Base-by-base conservation (phyloP, 1,139 yeast species). In the Nakaseomyces uthaithaninus region DNA sequence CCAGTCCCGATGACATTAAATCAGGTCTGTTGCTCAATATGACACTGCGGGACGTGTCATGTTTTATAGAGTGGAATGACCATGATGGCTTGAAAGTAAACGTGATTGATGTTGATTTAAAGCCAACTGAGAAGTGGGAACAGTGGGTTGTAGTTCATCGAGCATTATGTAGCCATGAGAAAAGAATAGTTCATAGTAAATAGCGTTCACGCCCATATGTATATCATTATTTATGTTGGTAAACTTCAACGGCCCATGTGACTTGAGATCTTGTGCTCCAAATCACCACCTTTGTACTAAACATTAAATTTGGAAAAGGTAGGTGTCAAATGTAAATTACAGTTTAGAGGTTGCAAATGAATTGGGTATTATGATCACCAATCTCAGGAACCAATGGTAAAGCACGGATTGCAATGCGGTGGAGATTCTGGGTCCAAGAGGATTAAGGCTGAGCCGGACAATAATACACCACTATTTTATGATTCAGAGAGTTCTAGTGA, bases 11-110 rank as follows among this genome's bases (percentile, higher is more conserved):
- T 6, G 49, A 47, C 27, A 47, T 45, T 2, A 34, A 45, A 1
- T 40, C 39, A 10, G 37, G 41, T 6, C 34, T 49, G 18, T 37
- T 47, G 15, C 41, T 49, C 11, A 41, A 53, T 9, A 59, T 58
- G 63, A 48, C 59, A 3, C 45, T 59, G 23, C 48, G 60, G 43
- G 63, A 59, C 40, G 55, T 59, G 2, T 49, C 62, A 6, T 51
- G 58, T 33, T 58, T 58, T 36, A 36, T 59, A 4, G 43, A 40
- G 33, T 58, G 62, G 60, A 33, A 36, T 2, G 37, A 34, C 9
- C 30, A 19, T 11, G 39, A 37, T 7, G 19, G 30, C 3, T 31
- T 47, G 8, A 20, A 39, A 6, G 53, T 47, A 7, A 49, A 43
- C 11, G 43, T 59, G 3, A 47, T 56, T 3, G 63, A 59, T 43